Conservation (phyloP, 805 yeast species). For the Yueomyces sinensis region DNA sequence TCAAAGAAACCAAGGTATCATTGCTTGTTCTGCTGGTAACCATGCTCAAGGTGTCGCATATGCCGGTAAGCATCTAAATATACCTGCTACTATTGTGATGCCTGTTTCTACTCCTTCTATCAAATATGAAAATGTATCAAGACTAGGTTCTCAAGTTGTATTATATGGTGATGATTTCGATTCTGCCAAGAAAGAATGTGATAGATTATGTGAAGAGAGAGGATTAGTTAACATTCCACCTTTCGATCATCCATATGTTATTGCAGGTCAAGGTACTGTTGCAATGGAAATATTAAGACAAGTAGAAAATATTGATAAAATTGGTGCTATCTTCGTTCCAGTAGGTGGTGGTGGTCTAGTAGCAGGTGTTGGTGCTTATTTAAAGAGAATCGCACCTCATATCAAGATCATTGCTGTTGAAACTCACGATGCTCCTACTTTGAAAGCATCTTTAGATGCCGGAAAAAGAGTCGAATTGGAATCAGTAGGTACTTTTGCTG, state of each 20-base stretch:
- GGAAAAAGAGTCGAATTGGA: conserved; percentile 43
- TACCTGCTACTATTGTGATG: conserved; percentile 96
- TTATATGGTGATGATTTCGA: conserved; percentile 90
- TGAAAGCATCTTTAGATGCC: conserved; percentile 52
- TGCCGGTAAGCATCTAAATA: conserved; percentile 71
- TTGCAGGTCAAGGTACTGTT: conserved; percentile 98
- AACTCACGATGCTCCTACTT: conserved; percentile 90
- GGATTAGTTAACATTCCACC: conserved; percentile 92
- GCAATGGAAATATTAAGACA: conserved; percentile 90
- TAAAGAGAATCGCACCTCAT: conserved; percentile 96
- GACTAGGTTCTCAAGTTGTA: conserved; percentile 91
- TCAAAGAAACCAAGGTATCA: conserved; percentile 65
- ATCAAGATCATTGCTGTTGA: conserved; percentile 93
- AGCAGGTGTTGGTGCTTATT: conserved; percentile 80
- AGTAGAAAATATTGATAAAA: conserved; percentile 45
- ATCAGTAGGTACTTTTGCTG: conserved; percentile 93
- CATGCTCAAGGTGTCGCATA: conserved; percentile 99
- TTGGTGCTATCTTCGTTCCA: conserved; percentile 81
- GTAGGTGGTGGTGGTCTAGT: conserved; percentile 97
- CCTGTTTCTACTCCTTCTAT: conserved; percentile 95
- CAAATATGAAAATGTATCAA: conserved; percentile 79
- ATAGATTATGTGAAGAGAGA: conserved; percentile 49
- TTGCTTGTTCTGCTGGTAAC: conserved; percentile 98
- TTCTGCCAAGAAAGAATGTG: conserved; percentile 86
- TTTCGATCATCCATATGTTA: conserved; percentile 92